Base-by-base conservation (phyloP, 225 moss, liverwort and hornwort species). In the Antitrichia curtipendula region DNA sequence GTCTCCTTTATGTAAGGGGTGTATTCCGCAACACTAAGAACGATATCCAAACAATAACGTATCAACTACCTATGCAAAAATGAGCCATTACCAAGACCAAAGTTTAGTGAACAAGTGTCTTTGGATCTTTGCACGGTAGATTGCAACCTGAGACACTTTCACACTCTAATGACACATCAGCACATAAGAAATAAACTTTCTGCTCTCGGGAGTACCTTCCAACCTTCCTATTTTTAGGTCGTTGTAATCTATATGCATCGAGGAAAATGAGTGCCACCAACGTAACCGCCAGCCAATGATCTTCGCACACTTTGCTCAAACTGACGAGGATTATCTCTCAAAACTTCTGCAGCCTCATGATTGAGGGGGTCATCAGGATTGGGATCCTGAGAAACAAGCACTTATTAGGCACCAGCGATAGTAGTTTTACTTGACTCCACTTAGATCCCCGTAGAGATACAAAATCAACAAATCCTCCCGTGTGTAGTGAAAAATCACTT, bases 291-390 rank as follows among this genome's bases (percentile, higher is more conserved):
- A 34, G 94, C 93, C 97, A 97, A 92, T 81, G 97, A 96, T 92
- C 96, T 93, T 91, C 96, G 93, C 90, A 96, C 97, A 89, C 93
- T 97, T 89, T 94, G 95, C 88, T 97, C 97, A 90, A 97, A 97
- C 88, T 96, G 97, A 68, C 96, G 95, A 83, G 97, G 95, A 58
- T 96, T 97, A 57, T 97, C 97, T 86, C 95, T 96, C 91, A 97
- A 89, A 86, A 97, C 96, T 91, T 97, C 97, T 79, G 97, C 97
- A 87, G 97, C 97, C 84, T 97, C 97, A 87, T 97, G 97, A 83
- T 97, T 97, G 87, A 97, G 95, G 41, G 97, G 97, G 89, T 97
- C 97, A 92, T 97, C 97, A 82, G 96, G 97, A 90, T 97, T 97
- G 27, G 97, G 97, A 88, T 96, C 97, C 97, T 97, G 95, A 40